A percentile compares a stretch with the other conserved stretches of the same genome.
Evolutionary conservation across 139 green algal species (phyloP).

Genomic region (Zygnema circumcarinatum): DNA sequence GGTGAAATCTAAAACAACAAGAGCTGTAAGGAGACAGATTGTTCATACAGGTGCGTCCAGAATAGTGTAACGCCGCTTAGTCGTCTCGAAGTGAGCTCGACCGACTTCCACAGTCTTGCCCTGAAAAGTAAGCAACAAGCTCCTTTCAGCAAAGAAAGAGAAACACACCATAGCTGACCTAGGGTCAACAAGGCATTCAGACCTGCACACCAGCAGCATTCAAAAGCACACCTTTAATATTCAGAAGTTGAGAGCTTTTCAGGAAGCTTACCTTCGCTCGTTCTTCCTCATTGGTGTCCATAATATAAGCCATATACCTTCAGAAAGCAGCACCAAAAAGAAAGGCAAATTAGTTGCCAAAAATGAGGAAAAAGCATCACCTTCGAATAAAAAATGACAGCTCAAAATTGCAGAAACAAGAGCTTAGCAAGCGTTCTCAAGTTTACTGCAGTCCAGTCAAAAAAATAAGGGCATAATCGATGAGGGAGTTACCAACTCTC

Average conservation of each 20-base stretch:
- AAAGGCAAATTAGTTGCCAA: not conserved
- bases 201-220: no score
- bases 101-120: slow-evolving; percentile 95
- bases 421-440: no score
- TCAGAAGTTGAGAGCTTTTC: no score
- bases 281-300: slow-evolving; percentile 99
- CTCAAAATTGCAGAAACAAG: no score
- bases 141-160: slow-evolving; percentile 1
- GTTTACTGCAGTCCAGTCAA: no score
- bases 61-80: slow-evolving; percentile 70
- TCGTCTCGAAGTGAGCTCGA: slow-evolving; percentile 68
- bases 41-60: slow-evolving; percentile 65
- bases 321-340: slow-evolving; percentile 6
- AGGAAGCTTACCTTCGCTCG: slow-evolving; percentile 83
- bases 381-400: not conserved
- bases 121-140: not conserved
- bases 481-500: slow-evolving; percentile 93
- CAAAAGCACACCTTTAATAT: no score
- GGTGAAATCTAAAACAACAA: no score
- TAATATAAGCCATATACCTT: slow-evolving; percentile 98
- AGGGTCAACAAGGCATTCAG: no score
- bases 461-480: no score
- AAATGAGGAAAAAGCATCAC: not conserved
- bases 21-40: no score
- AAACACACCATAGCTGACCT: slow-evolving; percentile 6